Evolutionary conservation across 2,329 filamentous ascomycete genomes (phyloP).

Genomic region (Meredithiella fracta): DNA sequence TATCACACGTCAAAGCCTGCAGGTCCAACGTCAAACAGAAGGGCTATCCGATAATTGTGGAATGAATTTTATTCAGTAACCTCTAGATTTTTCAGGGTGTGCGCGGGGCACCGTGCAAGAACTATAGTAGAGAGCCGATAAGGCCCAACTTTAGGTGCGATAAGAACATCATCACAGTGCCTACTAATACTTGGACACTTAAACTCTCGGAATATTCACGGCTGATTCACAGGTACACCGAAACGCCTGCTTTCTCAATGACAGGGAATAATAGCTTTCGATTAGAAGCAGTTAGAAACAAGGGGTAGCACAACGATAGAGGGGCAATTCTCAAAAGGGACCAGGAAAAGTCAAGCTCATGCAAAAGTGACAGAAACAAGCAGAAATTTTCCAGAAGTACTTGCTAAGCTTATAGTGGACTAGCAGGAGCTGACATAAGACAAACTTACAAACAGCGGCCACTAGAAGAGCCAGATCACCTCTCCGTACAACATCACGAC

Average conservation of each 20-base stretch:
- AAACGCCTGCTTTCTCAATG: not conserved
- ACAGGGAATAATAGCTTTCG: not conserved
- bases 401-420: constrained; percentile 4
- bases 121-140: not conserved
- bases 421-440: constrained; percentile 10
- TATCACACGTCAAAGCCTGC: not conserved
- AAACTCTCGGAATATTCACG: constrained; percentile 6
- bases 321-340: constrained; percentile 4
- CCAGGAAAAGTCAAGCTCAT: not conserved
- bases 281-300: constrained; percentile 8
- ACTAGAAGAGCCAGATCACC: constrained; percentile 12
- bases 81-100: constrained; percentile 12
- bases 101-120: constrained; percentile 11
- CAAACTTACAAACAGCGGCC: not conserved
- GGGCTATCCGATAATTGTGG: constrained; percentile 10
- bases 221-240: constrained; percentile 7
- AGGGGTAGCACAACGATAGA: constrained; percentile 6
- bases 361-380: constrained; percentile 1
- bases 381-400: constrained; percentile 13
- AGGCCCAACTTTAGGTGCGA: not conserved
- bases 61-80: constrained; percentile 9
- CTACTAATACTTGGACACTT: not conserved
- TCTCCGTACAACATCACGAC: constrained; percentile 6
- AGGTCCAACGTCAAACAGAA: not conserved
- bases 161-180: constrained; percentile 4